phyloP scores from a whole-genome alignment of 163 green algal species.

The Volvox carteri region DNA sequence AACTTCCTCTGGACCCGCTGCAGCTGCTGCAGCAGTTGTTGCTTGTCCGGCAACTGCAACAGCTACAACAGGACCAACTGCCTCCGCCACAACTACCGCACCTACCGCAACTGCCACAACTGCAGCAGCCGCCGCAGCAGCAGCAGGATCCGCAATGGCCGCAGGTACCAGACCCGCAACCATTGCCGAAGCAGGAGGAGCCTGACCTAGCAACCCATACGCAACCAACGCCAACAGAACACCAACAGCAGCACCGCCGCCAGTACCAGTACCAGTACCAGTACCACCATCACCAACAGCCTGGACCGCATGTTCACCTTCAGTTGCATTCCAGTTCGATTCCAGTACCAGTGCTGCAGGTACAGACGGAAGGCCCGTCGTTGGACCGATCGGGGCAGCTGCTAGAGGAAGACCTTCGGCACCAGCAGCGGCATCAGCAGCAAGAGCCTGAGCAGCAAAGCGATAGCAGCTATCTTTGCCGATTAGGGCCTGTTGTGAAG shows the following conservation, averaged over 20 bases:
- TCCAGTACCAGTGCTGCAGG: too few species aligned
- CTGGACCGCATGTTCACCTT: too few species aligned
- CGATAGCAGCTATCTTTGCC: too few species aligned
- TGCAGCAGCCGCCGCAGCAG: conserved; percentile 10
- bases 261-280: too few species aligned
- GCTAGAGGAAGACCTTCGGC: too few species aligned
- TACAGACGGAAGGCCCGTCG: neutral
- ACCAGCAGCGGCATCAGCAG: neutral
- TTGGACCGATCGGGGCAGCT: too few species aligned
- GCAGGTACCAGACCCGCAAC: neutral
- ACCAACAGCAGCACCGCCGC: too few species aligned
- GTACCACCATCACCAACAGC: too few species aligned
- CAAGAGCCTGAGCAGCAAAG: neutral
- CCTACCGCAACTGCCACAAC: neutral
- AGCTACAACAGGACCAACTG: neutral
- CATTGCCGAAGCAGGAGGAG: neutral
- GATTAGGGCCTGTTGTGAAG: too few species aligned
- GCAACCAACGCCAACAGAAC: too few species aligned
- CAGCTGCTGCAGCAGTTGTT: neutral
- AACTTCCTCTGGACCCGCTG: neutral
- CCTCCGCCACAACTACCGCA: neutral
- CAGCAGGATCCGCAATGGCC: neutral
- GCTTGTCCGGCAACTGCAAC: neutral
- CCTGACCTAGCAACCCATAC: too few species aligned
- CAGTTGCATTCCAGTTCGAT: too few species aligned